Evolutionary conservation across 148 eudicot species (phyloP), one percentile per base, ranked within the genome.

Genomic region (Hydrangea macrophylla): DNA sequence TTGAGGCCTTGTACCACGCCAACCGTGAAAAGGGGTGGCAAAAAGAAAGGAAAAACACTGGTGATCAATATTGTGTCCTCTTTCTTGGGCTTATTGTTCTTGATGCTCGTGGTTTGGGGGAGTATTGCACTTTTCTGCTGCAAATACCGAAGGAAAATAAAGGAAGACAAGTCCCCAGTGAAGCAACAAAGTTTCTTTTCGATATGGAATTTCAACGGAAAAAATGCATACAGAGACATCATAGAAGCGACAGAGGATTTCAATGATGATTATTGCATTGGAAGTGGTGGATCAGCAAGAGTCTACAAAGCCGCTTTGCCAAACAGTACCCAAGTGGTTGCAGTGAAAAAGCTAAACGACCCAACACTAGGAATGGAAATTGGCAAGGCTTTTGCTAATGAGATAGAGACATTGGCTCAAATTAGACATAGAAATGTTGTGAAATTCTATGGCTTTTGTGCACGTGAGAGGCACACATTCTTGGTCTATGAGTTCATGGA

Each of bases 241-340:
- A 31, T 59, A 0, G 15, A 55, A 17, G 79, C 82, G 4, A 78
- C 82, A 0, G 26, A 78, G 0, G 51, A 72, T 56, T 78, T 81
- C 27, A 35, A 69, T 23, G 62, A 45, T 3, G 42, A 8, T 31
- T 64, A 81, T 39, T 65, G 69, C 30, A 23, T 65, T 22, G 69
- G 69, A 17, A 50, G 3, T 42, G 69, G 69, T 50, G 44, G 67
- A 6, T 61, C 42, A 5, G 85, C 79, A 2, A 64, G 12, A n/a
- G 85, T 81, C 18, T 81, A 78, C 31, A 78, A 30, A 56, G 82
- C 72, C 9, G 39, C 33, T 39, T 31, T 77, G n/a, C 69, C 76
- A 1, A 72, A 22, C 4, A 76, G 69, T n/a, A n/a, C n/a, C 15
- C 72, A 77, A 56, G 68, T 76, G 1, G 58, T 76, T 22, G 80